Conservation (phyloP, 768 basidiomycete genomes). For the Galerina marginata region DNA sequence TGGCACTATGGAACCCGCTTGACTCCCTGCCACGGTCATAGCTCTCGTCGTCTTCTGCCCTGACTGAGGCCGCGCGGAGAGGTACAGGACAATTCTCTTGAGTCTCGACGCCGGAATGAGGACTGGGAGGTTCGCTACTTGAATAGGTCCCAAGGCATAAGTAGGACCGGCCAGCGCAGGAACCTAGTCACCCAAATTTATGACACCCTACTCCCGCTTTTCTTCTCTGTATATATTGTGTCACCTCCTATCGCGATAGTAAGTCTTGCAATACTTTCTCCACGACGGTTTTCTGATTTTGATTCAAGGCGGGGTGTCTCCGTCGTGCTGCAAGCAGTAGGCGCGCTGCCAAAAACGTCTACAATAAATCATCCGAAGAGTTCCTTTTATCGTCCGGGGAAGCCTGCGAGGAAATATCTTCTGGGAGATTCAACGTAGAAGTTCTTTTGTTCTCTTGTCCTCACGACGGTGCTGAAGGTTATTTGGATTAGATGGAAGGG, state of each 20-base stretch:
- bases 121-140: constrained; percentile 7
- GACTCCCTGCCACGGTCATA: constrained; percentile 9
- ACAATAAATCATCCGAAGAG: constrained; percentile 39
- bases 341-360: constrained; percentile 32
- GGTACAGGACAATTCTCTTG: constrained; percentile 9
- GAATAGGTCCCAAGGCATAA: constrained; percentile 13
- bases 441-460: constrained; percentile 8
- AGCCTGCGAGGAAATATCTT: constrained; percentile 37
- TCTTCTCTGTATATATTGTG: constrained; percentile 7
- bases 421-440: constrained; percentile 36
- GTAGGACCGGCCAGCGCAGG: constrained; percentile 7
- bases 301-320: constrained; percentile 43
- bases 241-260: constrained; percentile 22
- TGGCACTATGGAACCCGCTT: no score
- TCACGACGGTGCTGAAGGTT: neutral
- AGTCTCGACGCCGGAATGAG: neutral
- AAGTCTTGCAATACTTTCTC: constrained; percentile 10
- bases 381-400: constrained; percentile 38
- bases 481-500: constrained; percentile 28
- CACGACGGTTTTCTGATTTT: neutral
- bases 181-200: constrained; percentile 8
- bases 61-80: constrained; percentile 5
- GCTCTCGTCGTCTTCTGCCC: constrained; percentile 11
- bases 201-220: constrained; percentile 6
- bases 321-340: constrained; percentile 41